Percentiles rank a stretch among this genome's conserved stretches.
Evolutionary conservation across 768 basidiomycete genomes (phyloP).

Genomic region (Leccinellum luteum): DNA sequence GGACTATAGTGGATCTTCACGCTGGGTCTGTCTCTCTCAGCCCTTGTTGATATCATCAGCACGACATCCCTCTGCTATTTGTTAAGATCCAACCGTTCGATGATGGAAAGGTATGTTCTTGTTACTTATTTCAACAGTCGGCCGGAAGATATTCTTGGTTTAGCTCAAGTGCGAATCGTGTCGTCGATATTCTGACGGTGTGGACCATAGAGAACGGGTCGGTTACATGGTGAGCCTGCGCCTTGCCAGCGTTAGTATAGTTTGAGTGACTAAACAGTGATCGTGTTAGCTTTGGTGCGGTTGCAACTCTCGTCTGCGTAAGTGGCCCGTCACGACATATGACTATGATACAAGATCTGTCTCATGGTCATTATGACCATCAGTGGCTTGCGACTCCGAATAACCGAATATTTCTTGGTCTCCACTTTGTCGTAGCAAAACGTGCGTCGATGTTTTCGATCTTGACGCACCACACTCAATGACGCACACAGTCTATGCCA

Average conservation of each 20-base stretch:
- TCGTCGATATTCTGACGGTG: conserved; percentile 19
- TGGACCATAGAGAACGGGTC: conserved; percentile 26
- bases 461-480: background rate
- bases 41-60: conserved; percentile 45
- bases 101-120: conserved; percentile 32
- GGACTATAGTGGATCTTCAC: conserved; percentile 44
- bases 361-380: background rate
- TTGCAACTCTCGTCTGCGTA: conserved; percentile 20
- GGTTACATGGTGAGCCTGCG: conserved; percentile 15
- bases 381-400: conserved; percentile 23
- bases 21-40: conserved; percentile 43
- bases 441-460: conserved; percentile 5
- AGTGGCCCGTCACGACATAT: background rate
- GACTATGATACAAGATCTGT: background rate
- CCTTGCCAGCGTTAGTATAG: too few relatives aligned
- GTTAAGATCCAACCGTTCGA: conserved; percentile 38
- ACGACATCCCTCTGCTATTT: conserved; percentile 42
- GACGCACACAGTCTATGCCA: conserved; percentile 20
- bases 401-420: conserved; percentile 24
- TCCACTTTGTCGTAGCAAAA: conserved; percentile 25
- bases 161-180: conserved; percentile 17
- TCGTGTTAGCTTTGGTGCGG: conserved; percentile 12
- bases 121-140: background rate
- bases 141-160: background rate
- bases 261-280: background rate